A percentile compares a stretch with the other conserved stretches of the same genome.
These are phyloP conservation scores for Pinus tabuliformis DNA, from an alignment of 75 land plant species.

Conservation along the genomic window DNA sequence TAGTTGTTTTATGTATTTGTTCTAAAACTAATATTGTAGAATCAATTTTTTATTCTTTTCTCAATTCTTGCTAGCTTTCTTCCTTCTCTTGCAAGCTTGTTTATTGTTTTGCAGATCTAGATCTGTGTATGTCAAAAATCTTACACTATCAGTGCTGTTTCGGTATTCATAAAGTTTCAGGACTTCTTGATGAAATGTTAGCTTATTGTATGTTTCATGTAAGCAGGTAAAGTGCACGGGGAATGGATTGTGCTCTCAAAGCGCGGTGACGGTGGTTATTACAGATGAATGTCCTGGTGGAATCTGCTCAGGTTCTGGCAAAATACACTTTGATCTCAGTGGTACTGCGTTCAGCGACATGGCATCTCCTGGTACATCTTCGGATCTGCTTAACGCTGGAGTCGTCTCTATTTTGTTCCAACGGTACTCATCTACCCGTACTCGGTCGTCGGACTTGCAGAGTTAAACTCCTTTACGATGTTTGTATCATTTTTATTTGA, in stretches of 20 bases:
- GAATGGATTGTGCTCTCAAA: slow-evolving; percentile 36
- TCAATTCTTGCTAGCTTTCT: no score
- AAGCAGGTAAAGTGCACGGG: slow-evolving; percentile 48
- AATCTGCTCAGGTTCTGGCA: slow-evolving; percentile 18
- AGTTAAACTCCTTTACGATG: neutral
- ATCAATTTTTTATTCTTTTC: no score
- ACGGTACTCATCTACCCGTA: neutral
- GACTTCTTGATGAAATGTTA: no score
- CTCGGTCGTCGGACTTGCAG: neutral
- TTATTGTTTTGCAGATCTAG: no score
- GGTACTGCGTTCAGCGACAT: slow-evolving; percentile 49
- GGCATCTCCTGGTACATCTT: neutral
- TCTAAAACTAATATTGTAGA: no score
- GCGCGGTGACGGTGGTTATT: slow-evolving; percentile 56
- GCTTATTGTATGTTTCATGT: no score
- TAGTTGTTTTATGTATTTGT: no score
- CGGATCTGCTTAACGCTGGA: neutral
- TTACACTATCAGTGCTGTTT: slow-evolving; percentile 51
- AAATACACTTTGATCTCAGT: slow-evolving; percentile 60
- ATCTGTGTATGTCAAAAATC: no score
- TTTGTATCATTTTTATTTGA: neutral
- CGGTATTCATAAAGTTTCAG: neutral
- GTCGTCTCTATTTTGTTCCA: neutral
- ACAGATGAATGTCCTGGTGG: slow-evolving; percentile 76
- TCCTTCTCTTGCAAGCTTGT: no score